Evolutionary conservation across 2,329 filamentous ascomycete genomes (phyloP).

Genomic region (Venturia carpophila): DNA sequence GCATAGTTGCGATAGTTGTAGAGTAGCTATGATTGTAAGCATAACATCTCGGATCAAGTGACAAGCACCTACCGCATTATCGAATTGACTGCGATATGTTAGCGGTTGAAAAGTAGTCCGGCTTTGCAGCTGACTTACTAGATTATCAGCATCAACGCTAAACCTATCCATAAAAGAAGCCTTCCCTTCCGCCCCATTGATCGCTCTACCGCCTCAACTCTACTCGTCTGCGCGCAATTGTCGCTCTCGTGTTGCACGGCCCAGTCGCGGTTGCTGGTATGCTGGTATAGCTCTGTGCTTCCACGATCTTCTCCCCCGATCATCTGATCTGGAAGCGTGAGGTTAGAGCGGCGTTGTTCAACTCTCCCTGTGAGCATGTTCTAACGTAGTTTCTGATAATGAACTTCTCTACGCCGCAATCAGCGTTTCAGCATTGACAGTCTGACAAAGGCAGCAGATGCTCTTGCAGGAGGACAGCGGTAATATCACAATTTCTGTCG

Average conservation of each 20-base stretch:
- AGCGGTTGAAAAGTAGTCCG: not conserved
- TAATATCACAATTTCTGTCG: not conserved
- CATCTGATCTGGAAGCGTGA: not conserved
- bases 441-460: not conserved
- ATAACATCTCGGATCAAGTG: conserved; percentile 32
- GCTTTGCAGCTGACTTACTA: conserved; percentile 18
- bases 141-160: conserved; percentile 21
- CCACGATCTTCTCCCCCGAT: not conserved
- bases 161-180: not conserved
- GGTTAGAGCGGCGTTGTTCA: not conserved
- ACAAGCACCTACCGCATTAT: not conserved
- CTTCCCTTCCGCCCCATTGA: not conserved
- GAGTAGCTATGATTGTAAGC: conserved; percentile 23
- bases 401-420: not conserved
- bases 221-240: not conserved
- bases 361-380: not conserved
- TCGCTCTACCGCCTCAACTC: not conserved
- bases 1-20: conserved; percentile 37
- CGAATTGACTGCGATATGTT: conserved; percentile 1
- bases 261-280: not conserved
- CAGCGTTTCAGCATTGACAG: not conserved
- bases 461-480: not conserved
- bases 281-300: not conserved
- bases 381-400: not conserved
- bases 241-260: not conserved